Base-by-base conservation (phyloP, 495 filamentous ascomycete genomes). In the Hyaloscypha hepaticicola region DNA sequence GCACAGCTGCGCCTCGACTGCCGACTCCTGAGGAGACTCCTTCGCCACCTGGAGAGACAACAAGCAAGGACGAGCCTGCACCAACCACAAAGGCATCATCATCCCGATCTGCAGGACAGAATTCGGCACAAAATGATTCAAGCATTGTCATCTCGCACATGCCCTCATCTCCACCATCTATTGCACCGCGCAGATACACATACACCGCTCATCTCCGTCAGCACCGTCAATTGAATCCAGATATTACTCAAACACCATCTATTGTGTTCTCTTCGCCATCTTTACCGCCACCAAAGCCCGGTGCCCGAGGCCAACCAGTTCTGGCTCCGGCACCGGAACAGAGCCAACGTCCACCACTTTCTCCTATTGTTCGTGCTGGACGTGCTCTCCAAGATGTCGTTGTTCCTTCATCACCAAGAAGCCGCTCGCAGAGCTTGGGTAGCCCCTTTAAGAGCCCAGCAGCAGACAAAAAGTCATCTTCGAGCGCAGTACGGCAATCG, bases 21-120 rank as follows among this genome's bases (percentile, higher is more conserved):
- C 76, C 77, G 71, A 85, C 81, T 50, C 82, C 81, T 55, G 82
- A 83, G 57, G 79, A 83, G 70, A 83, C 81, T 33, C 79, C 81
- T 57, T 83, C 81, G 34, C 81, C 81, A 28, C 70, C 75, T 64
- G 73, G 67, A 22, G 69, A 69, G 21, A 34, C 50, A 12, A 7
- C 45, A 51, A 59, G 24, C n/a, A 19, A 27, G 31, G 38, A 61
- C 25, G 22, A 49, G 2, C 27, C 52, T 12, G n/a, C n/a, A 6
- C 25, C 50, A 27, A 26, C 24, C 1, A 25, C 27, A n/a, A 58
- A 62, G 26, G 1, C 7, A 16, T 31, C 21, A 12, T 38, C 55
- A 9, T 45, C 25, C 48, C 45, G 28, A 24, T 28, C 29, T 50
- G 33, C 21, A 14, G 29, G 21, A 12, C 61, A 16, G 19, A 31